phyloP scores from a whole-genome alignment of 208 protist species.

The Trypanosoma brucei region DNA sequence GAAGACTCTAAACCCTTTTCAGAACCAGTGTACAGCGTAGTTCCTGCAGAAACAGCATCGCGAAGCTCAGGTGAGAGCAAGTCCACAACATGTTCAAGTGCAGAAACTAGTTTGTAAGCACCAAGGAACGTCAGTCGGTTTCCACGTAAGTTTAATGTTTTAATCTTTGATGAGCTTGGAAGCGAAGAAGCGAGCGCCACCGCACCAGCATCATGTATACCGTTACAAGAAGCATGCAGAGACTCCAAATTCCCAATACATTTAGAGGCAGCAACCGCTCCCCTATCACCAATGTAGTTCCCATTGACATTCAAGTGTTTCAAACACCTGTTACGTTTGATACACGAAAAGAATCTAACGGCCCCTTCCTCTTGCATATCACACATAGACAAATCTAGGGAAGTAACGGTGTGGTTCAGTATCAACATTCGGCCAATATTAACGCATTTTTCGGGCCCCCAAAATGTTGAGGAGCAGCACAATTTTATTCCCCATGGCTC shows the following conservation, averaged over 20 bases:
- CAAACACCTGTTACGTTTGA: slow-evolving; percentile 38
- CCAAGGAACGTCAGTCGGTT: slow-evolving; percentile 47
- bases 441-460: slow-evolving; percentile 42
- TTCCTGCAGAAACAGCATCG: slow-evolving; percentile 1
- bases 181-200: slow-evolving; percentile 29
- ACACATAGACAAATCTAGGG: slow-evolving; percentile 52
- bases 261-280: slow-evolving; percentile 38
- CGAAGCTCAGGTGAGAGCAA: slow-evolving; percentile 16
- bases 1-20: background rate
- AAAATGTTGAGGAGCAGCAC: slow-evolving; percentile 30
- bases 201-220: slow-evolving; percentile 41
- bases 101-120: slow-evolving; percentile 30
- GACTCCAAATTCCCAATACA: slow-evolving; percentile 45
- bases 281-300: slow-evolving; percentile 46
- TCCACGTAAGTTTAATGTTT: slow-evolving; percentile 43
- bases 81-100: slow-evolving; percentile 29
- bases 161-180: slow-evolving; percentile 33
- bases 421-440: slow-evolving; percentile 39
- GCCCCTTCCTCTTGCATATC: slow-evolving; percentile 39
- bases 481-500: slow-evolving; percentile 59
- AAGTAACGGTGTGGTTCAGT: slow-evolving; percentile 44
- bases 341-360: slow-evolving; percentile 39
- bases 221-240: slow-evolving; percentile 50
- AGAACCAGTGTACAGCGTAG: background rate
- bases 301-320: slow-evolving; percentile 45